Evolutionary conservation across 2,329 filamentous ascomycete genomes (phyloP), one percentile per base, ranked within the genome.

Genomic region (Diaporthe aspalathi): DNA sequence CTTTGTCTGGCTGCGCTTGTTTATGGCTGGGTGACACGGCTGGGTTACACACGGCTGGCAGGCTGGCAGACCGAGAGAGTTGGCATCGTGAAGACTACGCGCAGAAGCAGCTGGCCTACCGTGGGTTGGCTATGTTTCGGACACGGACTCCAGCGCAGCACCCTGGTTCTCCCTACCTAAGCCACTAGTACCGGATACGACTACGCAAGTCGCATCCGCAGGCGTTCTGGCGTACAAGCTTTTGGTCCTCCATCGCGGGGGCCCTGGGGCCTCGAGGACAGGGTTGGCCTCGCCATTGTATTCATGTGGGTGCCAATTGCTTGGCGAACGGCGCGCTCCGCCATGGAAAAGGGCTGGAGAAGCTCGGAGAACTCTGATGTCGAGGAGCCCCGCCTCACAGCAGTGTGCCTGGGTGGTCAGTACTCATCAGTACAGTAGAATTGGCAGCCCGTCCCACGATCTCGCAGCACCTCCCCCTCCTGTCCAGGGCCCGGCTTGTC

Each of bases 321-420:
- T 63, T 63, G 60, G 60, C 60, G 60, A 63, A 63, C 60, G 60
- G 60, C 27, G 60, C 60, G 60, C 60, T 63, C 60, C 60, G 60
- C 60, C 60, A 32, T 49, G 43, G 9, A 63, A 63, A 38, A 63
- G 43, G 60, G 60, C 60, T 63, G 60, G 60, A 63, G 43, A 63
- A 63, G 60, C 43, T 49, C 43, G 60, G 60, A 63, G 60, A 63
- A 63, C 60, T 63, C 60, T 63, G 60, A 49, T 63, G 60, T 63
- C 60, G 27, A 49, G 12, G n/a, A 63, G 60, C 60, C 60, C 60
- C 60, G 60, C 60, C 60, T 35, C 20, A 17, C 43, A 49, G 17
- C 43, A 63, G 43, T 32, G 12, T 32, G 32, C 5, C 32, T 5
- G 32, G 9, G 32, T 35, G 9, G 5, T 35, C 32, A 5, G 32